phyloP scores from a whole-genome alignment of 805 yeast genomes.

The Monosporozyma solicola region DNA sequence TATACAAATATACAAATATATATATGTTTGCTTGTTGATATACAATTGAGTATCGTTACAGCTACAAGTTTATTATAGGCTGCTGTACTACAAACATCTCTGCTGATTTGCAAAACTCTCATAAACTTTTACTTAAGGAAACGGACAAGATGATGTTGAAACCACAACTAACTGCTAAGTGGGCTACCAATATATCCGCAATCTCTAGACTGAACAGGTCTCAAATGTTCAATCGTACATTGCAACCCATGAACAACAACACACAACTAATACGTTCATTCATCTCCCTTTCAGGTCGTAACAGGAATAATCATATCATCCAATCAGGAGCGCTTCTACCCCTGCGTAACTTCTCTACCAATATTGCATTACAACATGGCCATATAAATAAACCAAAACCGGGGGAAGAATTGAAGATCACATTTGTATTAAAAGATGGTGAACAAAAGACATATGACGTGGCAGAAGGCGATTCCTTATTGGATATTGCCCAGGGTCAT shows the following conservation, averaged over 20 bases:
- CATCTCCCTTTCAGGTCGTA: background rate
- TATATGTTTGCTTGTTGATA: too few relatives aligned
- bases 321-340: background rate
- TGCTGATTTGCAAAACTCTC: too few relatives aligned
- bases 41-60: too few relatives aligned
- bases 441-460: constrained; percentile 73
- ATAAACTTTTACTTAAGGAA: background rate
- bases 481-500: constrained; percentile 92
- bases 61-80: too few relatives aligned
- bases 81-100: too few relatives aligned
- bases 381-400: constrained; percentile 85
- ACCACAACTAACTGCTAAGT: background rate
- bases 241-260: background rate
- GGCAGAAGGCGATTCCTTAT: constrained; percentile 80
- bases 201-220: background rate
- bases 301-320: background rate
- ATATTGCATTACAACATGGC: constrained; percentile 46
- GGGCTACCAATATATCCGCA: background rate
- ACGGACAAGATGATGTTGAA: background rate
- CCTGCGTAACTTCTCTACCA: constrained; percentile 16
- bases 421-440: constrained; percentile 90
- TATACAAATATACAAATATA: background rate
- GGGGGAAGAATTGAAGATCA: constrained; percentile 82
- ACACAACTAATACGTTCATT: background rate
- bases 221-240: background rate